Base-by-base conservation (phyloP, 257 asterid species). In the Ilex aquifolium region DNA sequence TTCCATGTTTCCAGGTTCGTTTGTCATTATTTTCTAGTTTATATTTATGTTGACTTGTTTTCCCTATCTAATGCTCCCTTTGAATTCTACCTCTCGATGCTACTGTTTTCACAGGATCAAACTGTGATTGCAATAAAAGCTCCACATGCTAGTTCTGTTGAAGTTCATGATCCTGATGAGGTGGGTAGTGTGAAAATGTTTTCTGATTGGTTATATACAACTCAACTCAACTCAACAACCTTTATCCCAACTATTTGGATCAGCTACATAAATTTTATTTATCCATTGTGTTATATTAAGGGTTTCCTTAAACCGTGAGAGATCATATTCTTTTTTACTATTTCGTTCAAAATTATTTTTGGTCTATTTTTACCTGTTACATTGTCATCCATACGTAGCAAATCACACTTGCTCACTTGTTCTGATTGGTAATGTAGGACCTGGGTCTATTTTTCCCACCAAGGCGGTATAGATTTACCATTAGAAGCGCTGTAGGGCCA, bases 111-210 rank as follows among this genome's bases (percentile, higher is more conserved):
- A 32, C 86, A 90, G 97, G 69, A 83, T 71, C 77, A 79, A 70
- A 82, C 85, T 64, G 76, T 80, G 29, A 78, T 90, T 52, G 86
- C 85, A 40, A 36, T 90, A 56, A 76, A 90, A 80, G 90, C 97
- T 72, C 95, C 97, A 17, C 85, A 71, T 72, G 95, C 92, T 42
- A 90, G 92, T 79, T 59, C 67, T 53, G 42, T 85, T 49, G 87
- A 75, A 83, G 95, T 90, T 58, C 95, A 92, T 30, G 94, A 85
- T 73, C 97, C 97, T 44, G 83, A 84, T 69, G 90, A 77, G 77
- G 97, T 85, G 44, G 59, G 84, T 79, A 39, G 13, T 68, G 59
- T 56, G 57, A 57, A 51, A 30, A 46, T 58, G 63, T 49, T 67
- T 46, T 65, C 63, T 71, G 72, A 78, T 68, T 54, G 31, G 66